These are phyloP conservation scores for Pulveroboletus sp. DNA, from an alignment of 768 basidiomycete genomes.

Conservation along the genomic window DNA sequence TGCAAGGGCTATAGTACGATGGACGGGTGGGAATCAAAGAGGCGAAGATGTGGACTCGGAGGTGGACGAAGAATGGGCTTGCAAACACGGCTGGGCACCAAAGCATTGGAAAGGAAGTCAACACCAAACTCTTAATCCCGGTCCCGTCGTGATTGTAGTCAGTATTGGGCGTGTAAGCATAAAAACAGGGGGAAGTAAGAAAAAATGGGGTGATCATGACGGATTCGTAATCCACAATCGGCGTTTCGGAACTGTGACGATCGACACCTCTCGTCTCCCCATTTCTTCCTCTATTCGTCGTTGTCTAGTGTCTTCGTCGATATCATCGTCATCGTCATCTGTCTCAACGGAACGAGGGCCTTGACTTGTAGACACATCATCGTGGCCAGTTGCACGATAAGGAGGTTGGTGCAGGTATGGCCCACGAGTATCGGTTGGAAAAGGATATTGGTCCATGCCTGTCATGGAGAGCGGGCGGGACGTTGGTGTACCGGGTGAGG, in stretches of 20 bases:
- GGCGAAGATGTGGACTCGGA: background rate
- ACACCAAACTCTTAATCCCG: conserved; percentile 3
- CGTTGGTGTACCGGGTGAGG: conserved; percentile 34
- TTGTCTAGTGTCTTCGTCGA: conserved; percentile 72
- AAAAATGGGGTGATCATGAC: conserved; percentile 26
- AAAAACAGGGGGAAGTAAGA: background rate
- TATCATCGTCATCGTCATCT: conserved; percentile 62
- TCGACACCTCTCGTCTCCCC: conserved; percentile 76
- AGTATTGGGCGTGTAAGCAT: conserved; percentile 20
- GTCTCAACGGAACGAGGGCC: conserved; percentile 47
- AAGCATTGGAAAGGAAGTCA: conserved; percentile 10
- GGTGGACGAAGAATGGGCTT: too few relatives aligned
- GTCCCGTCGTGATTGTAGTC: conserved; percentile 15
- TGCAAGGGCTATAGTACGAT: conserved; percentile 26
- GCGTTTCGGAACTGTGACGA: conserved; percentile 71
- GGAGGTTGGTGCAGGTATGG: conserved; percentile 70
- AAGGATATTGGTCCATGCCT: conserved; percentile 40
- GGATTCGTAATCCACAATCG: conserved; percentile 74
- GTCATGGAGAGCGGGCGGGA: conserved; percentile 38
- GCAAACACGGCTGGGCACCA: conserved; percentile 13
- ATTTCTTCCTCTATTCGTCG: conserved; percentile 78
- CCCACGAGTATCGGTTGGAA: conserved; percentile 42
- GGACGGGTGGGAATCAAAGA: conserved; percentile 6
- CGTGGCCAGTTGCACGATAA: conserved; percentile 45
- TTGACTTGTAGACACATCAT: conserved; percentile 37